Percentiles rank a stretch among this genome's conserved stretches.
These are phyloP conservation scores for Rhamnella rubrinervis DNA, from an alignment of 331 rosid species.

Conservation along the genomic window DNA sequence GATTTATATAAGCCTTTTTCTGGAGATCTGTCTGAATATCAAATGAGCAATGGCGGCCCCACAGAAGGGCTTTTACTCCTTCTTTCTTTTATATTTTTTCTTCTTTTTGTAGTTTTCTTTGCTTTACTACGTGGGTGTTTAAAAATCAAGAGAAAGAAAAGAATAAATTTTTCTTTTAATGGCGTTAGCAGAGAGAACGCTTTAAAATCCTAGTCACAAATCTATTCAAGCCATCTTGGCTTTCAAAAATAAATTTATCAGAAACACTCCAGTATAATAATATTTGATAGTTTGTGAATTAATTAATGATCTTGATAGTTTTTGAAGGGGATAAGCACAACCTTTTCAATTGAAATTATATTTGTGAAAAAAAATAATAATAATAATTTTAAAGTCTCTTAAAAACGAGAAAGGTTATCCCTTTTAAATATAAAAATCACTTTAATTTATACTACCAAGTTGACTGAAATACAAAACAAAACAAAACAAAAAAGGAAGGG, in stretches of 20 bases:
- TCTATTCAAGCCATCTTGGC: too few species aligned
- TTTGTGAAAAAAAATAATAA: too few species aligned
- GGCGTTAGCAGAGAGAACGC: conserved; percentile 9
- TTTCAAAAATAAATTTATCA: too few species aligned
- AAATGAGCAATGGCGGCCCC: conserved; percentile 34
- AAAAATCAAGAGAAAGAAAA: not conserved
- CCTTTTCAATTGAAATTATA: too few species aligned
- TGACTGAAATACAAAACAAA: not conserved
- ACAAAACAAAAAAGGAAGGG: not conserved
- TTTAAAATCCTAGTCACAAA: not conserved
- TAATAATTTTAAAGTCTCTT: not conserved
- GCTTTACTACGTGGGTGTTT: not conserved
- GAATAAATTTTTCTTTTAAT: not conserved
- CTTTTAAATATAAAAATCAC: not conserved
- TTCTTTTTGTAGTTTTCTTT: conserved; percentile 7
- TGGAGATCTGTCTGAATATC: conserved; percentile 23
- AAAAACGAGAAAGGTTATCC: conserved; percentile 6
- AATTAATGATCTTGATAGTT: not conserved
- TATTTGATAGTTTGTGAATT: too few species aligned
- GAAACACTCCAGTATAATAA: too few species aligned
- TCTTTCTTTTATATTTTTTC: not conserved
- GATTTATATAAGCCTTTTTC: conserved; percentile 40
- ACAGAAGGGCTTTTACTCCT: conserved; percentile 19
- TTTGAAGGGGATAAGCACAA: conserved; percentile 5
- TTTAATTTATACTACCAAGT: too few species aligned